phyloP scores from a whole-genome alignment of 1,284 basidiomycete species.

The Phellinidium pouzarii region DNA sequence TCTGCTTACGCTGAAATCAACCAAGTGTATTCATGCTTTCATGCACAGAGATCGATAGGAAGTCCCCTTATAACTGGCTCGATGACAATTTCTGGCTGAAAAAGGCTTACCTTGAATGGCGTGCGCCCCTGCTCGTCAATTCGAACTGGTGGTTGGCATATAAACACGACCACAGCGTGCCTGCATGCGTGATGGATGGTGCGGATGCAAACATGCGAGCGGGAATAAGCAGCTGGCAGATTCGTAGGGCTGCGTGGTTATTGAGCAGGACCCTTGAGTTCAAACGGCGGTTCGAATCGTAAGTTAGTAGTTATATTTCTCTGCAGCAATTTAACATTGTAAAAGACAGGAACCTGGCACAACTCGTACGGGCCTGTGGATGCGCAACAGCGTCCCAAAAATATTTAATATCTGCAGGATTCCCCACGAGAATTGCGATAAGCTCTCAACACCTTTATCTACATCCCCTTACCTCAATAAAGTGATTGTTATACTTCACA shows the following conservation, averaged over 20 bases:
- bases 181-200: conserved; percentile 35
- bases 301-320: conserved; percentile 22
- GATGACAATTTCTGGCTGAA: conserved; percentile 93
- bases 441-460: conserved; percentile 44
- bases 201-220: conserved; percentile 30
- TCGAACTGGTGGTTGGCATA: conserved; percentile 99
- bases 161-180: conserved; percentile 51
- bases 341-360: conserved; percentile 51
- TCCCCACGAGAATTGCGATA: conserved; percentile 61
- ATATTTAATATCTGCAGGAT: conserved; percentile 78
- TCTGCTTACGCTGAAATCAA: conserved; percentile 19
- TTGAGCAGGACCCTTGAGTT: conserved; percentile 73
- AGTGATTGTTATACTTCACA: conserved; percentile 69
- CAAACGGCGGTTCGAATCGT: conserved; percentile 65
- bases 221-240: conserved; percentile 75
- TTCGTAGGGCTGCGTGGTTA: conserved; percentile 83
- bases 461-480: conserved; percentile 29
- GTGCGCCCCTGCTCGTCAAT: conserved; percentile 82
- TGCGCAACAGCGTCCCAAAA: conserved; percentile 48
- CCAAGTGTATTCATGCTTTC: conserved; percentile 2
- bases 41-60: conserved; percentile 70
- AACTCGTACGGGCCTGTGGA: conserved; percentile 54
- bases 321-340: neutral
- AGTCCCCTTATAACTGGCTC: conserved; percentile 90
- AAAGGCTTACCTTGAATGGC: conserved; percentile 87